Percentiles rank a stretch among this genome's conserved stretches.
These are phyloP conservation scores for Lasiodiplodia sp. DNA, from an alignment of 2,329 filamentous ascomycete species.

Conservation along the genomic window DNA sequence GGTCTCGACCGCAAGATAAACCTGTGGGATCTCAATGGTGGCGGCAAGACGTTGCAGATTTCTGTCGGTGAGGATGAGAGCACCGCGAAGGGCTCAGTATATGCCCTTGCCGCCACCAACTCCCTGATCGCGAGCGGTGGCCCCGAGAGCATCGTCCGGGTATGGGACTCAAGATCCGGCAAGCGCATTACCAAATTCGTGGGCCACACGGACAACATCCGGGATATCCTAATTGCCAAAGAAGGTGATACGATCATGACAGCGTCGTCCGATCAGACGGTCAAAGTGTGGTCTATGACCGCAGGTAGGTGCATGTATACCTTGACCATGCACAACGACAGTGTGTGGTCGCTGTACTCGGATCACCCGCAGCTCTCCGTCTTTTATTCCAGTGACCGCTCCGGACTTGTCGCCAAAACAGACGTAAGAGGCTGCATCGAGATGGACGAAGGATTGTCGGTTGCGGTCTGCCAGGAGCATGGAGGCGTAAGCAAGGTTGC, in stretches of 20 bases:
- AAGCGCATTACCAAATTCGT: constrained; percentile 95
- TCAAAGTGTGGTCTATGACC: constrained; percentile 97
- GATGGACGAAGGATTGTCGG: constrained; percentile 85
- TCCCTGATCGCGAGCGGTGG: constrained; percentile 90
- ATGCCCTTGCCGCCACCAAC: constrained; percentile 81
- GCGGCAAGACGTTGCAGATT: constrained; percentile 85
- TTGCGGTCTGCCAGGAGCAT: constrained; percentile 92
- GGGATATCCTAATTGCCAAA: constrained; percentile 87
- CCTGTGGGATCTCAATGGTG: constrained; percentile 91
- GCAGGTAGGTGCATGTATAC: constrained; percentile 97
- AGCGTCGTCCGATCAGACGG: constrained; percentile 92
- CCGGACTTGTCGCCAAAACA: constrained; percentile 93
- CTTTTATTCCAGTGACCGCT: constrained; percentile 94
- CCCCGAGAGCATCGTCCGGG: constrained; percentile 87
- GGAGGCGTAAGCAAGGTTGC: constrained; percentile 75
- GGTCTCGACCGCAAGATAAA: constrained; percentile 91
- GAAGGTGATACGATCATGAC: constrained; percentile 92
- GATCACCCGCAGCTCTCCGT: constrained; percentile 83
- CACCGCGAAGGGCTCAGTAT: constrained; percentile 89
- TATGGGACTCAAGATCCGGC: constrained; percentile 90
- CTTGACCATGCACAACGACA: constrained; percentile 98
- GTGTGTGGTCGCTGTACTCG: constrained; percentile 94
- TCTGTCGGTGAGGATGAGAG: constrained; percentile 80
- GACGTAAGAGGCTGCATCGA: constrained; percentile 80
- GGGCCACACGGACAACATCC: constrained; percentile 93